A percentile compares a stretch with the other conserved stretches of the same genome.
Conservation (phyloP, 108 stramenopile species). For the Craspedostauros australis region DNA sequence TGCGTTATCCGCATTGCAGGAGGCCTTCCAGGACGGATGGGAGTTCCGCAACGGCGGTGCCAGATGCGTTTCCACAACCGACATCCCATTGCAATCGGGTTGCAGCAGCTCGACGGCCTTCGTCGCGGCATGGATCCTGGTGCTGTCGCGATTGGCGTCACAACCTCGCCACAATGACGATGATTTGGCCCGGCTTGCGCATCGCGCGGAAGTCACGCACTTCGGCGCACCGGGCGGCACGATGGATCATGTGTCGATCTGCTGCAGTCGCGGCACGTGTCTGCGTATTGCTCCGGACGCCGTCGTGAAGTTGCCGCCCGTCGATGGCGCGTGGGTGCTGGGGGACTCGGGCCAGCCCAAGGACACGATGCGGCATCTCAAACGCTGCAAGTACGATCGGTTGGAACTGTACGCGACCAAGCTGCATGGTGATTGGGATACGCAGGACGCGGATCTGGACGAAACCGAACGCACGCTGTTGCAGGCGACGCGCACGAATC, state of each 20-base stretch:
- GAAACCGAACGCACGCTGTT: slow-evolving; percentile 9
- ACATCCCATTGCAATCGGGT: slow-evolving; percentile 25
- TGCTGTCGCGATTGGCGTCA: slow-evolving; percentile 8
- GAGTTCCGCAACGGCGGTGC: slow-evolving; percentile 1
- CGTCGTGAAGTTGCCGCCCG: not conserved
- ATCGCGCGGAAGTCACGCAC: slow-evolving; percentile 29
- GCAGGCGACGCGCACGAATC: slow-evolving; percentile 24
- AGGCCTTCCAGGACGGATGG: slow-evolving; percentile 25
- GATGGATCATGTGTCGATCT: slow-evolving; percentile 35
- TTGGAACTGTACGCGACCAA: slow-evolving; percentile 11
- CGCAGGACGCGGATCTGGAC: not conserved
- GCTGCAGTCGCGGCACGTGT: slow-evolving; percentile 6
- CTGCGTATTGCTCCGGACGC: slow-evolving; percentile 27
- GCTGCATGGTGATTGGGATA: slow-evolving; percentile 22
- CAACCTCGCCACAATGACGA: not conserved
- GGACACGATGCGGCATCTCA: slow-evolving; percentile 34
- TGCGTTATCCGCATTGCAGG: slow-evolving; percentile 34
- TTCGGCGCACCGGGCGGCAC: slow-evolving; percentile 36
- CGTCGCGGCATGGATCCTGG: slow-evolving; percentile 18
- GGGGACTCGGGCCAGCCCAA: slow-evolving; percentile 33
- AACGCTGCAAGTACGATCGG: slow-evolving; percentile 28
- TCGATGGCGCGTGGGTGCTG: slow-evolving; percentile 25
- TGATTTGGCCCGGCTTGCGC: slow-evolving; percentile 1
- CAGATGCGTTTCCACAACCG: slow-evolving; percentile 16
- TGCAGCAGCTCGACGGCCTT: slow-evolving; percentile 31